phyloP scores from a whole-genome alignment of 2,329 filamentous ascomycete species.

The Cryoendolithus antarcticus region DNA sequence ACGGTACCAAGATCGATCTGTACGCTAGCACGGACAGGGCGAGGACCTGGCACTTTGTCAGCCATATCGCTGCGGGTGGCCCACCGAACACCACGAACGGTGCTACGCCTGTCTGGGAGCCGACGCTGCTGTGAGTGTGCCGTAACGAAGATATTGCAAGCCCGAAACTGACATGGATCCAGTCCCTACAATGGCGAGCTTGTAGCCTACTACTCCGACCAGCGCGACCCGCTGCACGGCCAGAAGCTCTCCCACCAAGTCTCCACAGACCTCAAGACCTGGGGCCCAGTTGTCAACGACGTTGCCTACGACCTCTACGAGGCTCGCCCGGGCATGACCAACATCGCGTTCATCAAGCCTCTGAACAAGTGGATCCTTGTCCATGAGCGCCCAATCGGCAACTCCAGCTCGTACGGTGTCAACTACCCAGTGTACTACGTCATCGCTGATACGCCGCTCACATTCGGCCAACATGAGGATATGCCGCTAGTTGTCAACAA shows the following conservation, averaged over 20 bases:
- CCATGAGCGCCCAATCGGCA: slow-evolving; percentile 4
- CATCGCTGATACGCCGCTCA: slow-evolving; percentile 34
- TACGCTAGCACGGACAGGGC: slow-evolving; percentile 49
- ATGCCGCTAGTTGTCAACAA: slow-evolving; percentile 31
- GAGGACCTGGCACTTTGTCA: slow-evolving; percentile 51
- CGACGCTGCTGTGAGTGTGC: slow-evolving; percentile 38
- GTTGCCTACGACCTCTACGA: slow-evolving; percentile 52
- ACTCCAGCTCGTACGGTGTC: slow-evolving; percentile 3
- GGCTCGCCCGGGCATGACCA: slow-evolving; percentile 57
- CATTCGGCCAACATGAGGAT: slow-evolving; percentile 31
- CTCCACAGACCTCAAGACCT: slow-evolving; percentile 45
- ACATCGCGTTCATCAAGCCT: slow-evolving; percentile 27
- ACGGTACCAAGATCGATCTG: slow-evolving; percentile 40
- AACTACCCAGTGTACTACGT: slow-evolving; percentile 39
- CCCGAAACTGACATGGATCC: not conserved
- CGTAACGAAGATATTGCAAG: not conserved
- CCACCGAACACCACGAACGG: slow-evolving; percentile 50
- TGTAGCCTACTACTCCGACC: slow-evolving; percentile 60
- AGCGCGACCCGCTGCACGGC: slow-evolving; percentile 51
- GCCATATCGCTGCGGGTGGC: slow-evolving; percentile 51
- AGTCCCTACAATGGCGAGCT: slow-evolving; percentile 43
- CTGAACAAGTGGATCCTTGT: slow-evolving; percentile 6
- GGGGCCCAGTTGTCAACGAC: slow-evolving; percentile 49
- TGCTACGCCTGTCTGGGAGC: slow-evolving; percentile 60
- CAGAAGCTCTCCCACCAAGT: slow-evolving; percentile 58